Conservation (phyloP, 2,329 filamentous ascomycete genomes). For the Ustulina deusta region DNA sequence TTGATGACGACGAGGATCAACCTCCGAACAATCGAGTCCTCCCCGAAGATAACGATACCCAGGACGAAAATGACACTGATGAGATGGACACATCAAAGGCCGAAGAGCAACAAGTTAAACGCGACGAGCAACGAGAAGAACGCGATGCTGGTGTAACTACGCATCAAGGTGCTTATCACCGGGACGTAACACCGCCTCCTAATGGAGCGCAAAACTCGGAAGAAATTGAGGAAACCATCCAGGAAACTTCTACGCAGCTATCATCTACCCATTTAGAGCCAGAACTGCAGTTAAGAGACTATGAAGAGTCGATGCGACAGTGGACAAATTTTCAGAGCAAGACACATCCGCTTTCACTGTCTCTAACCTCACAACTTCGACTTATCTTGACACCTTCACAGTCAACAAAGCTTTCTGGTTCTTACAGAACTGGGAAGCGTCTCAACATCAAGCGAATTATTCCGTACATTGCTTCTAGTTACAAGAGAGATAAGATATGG, state of each 20-base stretch:
- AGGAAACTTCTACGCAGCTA: slow-evolving; percentile 72
- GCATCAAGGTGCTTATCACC: slow-evolving; percentile 68
- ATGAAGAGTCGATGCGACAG: slow-evolving; percentile 72
- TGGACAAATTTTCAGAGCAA: slow-evolving; percentile 88
- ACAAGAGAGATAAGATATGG: slow-evolving; percentile 99
- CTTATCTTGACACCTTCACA: slow-evolving; percentile 95
- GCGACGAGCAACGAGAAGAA: slow-evolving; percentile 64
- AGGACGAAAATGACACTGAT: slow-evolving; percentile 62
- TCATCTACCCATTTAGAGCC: slow-evolving; percentile 76
- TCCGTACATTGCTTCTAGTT: slow-evolving; percentile 96
- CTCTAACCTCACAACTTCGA: slow-evolving; percentile 92
- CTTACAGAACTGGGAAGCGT: slow-evolving; percentile 96
- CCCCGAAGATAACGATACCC: slow-evolving; percentile 62
- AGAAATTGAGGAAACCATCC: slow-evolving; percentile 61
- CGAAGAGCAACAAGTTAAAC: slow-evolving; percentile 55
- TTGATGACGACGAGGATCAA: slow-evolving; percentile 77
- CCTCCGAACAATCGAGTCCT: slow-evolving; percentile 61
- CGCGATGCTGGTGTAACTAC: slow-evolving; percentile 71
- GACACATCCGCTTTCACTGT: slow-evolving; percentile 87
- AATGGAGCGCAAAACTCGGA: slow-evolving; percentile 55
- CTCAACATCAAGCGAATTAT: slow-evolving; percentile 99
- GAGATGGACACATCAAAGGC: slow-evolving; percentile 59
- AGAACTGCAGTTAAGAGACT: slow-evolving; percentile 59
- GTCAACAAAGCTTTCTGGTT: slow-evolving; percentile 94
- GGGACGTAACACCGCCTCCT: slow-evolving; percentile 57